Evolutionary conservation across 2,329 filamentous ascomycete species (phyloP), one percentile per base, ranked within the genome.

Genomic region (Fusarium annulatum): DNA sequence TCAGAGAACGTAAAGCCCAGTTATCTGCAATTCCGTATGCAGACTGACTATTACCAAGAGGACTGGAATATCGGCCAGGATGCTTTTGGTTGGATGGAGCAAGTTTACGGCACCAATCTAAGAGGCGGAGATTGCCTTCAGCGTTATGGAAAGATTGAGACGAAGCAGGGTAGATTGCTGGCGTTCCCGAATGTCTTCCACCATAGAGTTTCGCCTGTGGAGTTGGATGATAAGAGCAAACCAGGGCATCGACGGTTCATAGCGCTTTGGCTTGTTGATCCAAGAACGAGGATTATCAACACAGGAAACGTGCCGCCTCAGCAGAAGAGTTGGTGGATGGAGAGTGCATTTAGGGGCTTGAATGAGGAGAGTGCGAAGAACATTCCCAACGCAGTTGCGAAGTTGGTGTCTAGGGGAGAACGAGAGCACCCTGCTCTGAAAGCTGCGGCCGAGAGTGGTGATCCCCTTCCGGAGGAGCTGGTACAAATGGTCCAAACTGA

Each of bases 231-330:
- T 63, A 73, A 69, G 1, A 84, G 84, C 0, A 85, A 83, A 64
- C 83, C 86, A 0, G 88, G 88, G 0, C 85, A 89, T 69, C 81
- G 87, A 1, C 85, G 86, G 43, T 86, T 89, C 49, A 80, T 90
- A 5, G 85, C 85, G 0, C 78, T 90, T 6, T 90, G 85, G 78
- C 82, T 90, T 0, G 84, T 90, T 1, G 87, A 90, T 59, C 88
- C 88, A 0, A 71, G 83, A 18, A 75, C 78, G 0, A 83, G 82
- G 0, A 67, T 82, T n/a, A 76, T 81, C 36, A 78, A 71, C 30
- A 82, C 81, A 2, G 80, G 74, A 1, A 83, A 82, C 14, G 78
- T 82, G 0, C 81, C 79, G 2, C 81, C 80, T 0, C 81, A 82
- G 58, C 80, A 81, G 49, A 70, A 67, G 9, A 73, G 72, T 21